These are phyloP conservation scores for Rhynchospora breviuscula DNA, from an alignment of 176 grass and related monocot species.

Conservation along the genomic window DNA sequence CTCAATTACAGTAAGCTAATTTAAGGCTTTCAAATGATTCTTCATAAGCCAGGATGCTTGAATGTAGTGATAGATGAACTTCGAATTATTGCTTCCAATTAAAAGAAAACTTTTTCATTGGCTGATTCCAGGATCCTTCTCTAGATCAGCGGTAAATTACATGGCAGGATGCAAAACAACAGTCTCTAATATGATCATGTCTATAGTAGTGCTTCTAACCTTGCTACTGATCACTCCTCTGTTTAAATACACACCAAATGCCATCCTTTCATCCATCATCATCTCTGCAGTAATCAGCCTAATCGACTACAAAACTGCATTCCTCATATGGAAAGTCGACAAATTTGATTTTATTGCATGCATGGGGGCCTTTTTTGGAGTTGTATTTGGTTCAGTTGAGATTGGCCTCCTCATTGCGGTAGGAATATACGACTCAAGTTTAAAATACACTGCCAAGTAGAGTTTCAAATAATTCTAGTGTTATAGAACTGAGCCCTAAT, in stretches of 20 bases:
- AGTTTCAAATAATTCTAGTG: background rate
- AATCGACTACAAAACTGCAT: constrained; percentile 73
- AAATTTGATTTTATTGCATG: constrained; percentile 94
- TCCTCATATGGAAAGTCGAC: constrained; percentile 94
- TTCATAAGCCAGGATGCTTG: too few species aligned
- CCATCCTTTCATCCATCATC: constrained; percentile 77
- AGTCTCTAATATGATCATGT: constrained; percentile 89
- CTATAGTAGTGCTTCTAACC: constrained; percentile 70
- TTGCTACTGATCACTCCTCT: constrained; percentile 83
- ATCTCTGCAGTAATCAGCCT: constrained; percentile 75
- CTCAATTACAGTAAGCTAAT: background rate
- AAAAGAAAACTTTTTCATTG: constrained; percentile 11
- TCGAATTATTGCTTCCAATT: background rate
- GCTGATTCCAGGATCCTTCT: constrained; percentile 74
- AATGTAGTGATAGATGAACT: background rate
- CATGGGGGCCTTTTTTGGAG: constrained; percentile 93
- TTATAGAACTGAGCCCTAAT: background rate
- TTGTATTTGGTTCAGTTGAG: constrained; percentile 75
- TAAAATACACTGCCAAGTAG: background rate
- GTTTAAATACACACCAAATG: constrained; percentile 94
- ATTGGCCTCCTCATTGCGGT: constrained; percentile 90
- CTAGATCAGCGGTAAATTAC: constrained; percentile 89
- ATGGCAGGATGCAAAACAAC: constrained; percentile 87
- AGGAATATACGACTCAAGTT: constrained; percentile 23
- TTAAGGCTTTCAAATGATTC: too few species aligned